Percentiles rank a stretch among this genome's conserved stretches.
phyloP scores from a whole-genome alignment of 352 stramenopile genomes.

The Globisporangium sylvaticum region DNA sequence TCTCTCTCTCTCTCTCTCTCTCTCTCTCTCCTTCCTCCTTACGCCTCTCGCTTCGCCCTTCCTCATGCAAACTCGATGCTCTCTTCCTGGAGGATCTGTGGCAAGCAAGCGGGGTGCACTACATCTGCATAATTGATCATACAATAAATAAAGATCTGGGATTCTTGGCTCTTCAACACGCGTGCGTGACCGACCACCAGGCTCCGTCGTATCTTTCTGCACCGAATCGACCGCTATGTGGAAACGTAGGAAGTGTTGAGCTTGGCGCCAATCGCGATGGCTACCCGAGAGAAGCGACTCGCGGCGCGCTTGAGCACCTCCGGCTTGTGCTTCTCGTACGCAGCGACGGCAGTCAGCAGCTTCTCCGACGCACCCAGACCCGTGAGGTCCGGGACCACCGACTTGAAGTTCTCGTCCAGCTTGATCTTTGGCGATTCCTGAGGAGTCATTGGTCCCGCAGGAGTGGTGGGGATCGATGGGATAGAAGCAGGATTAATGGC shows the following conservation, averaged over 20 bases:
- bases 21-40: not conserved
- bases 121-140: constrained; percentile 3
- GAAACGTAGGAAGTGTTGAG: constrained; percentile 65
- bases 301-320: constrained; percentile 67
- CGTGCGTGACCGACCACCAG: not conserved
- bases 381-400: constrained; percentile 69
- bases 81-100: not conserved
- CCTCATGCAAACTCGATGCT: not conserved
- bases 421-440: constrained; percentile 27
- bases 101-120: too few relatives aligned
- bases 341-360: constrained; percentile 69
- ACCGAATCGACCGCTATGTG: not conserved
- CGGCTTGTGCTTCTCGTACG: constrained; percentile 82
- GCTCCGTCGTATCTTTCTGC: not conserved
- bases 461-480: not conserved
- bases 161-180: not conserved
- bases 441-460: not conserved
- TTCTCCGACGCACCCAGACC: constrained; percentile 74
- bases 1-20: not conserved
- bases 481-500: not conserved
- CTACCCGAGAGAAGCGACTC: constrained; percentile 61
- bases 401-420: constrained; percentile 53
- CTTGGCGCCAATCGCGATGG: constrained; percentile 72
- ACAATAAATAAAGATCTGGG: constrained; percentile 10
- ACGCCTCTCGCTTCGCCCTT: not conserved